These are phyloP conservation scores for Porcisia deanei DNA, from an alignment of 208 protist genomes.

Conservation along the genomic window DNA sequence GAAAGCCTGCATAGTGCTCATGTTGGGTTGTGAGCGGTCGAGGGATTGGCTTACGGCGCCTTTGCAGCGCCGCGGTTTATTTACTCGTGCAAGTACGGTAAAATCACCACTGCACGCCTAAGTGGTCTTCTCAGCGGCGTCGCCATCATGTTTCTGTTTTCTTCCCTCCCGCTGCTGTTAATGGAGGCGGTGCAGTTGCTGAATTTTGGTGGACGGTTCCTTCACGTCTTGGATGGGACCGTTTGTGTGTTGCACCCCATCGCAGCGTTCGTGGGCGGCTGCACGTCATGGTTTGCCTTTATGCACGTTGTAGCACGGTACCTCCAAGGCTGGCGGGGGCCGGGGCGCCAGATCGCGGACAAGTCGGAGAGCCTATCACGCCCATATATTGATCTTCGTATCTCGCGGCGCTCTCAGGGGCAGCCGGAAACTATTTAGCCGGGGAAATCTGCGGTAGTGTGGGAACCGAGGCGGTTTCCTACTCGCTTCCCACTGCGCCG, in stretches of 20 bases:
- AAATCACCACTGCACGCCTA: constrained; percentile 28
- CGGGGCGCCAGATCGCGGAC: constrained; percentile 64
- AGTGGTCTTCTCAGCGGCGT: constrained; percentile 48
- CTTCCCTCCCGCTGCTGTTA: constrained; percentile 60
- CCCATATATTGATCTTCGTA: constrained; percentile 19
- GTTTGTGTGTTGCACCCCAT: constrained; percentile 59
- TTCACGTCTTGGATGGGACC: constrained; percentile 45
- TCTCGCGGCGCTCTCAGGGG: constrained; percentile 9
- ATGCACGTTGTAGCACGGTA: constrained; percentile 40
- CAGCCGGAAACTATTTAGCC: constrained; percentile 28
- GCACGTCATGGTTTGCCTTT: constrained; percentile 69
- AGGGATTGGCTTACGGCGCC: constrained; percentile 40
- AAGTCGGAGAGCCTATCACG: constrained; percentile 32
- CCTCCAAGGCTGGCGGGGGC: constrained; percentile 54
- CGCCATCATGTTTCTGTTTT: constrained; percentile 61
- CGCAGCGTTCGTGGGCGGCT: constrained; percentile 37
- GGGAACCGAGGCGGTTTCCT: constrained; percentile 4
- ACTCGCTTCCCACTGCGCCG: not conserved
- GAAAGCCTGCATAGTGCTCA: constrained; percentile 31
- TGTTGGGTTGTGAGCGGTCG: constrained; percentile 66
- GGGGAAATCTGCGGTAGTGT: not conserved
- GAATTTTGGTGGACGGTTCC: constrained; percentile 15
- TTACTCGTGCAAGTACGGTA: constrained; percentile 85
- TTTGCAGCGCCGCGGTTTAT: constrained; percentile 69
- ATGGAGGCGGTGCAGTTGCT: constrained; percentile 52